Base-by-base conservation (phyloP, 176 grass and related monocot species). In the Musa acuminata region DNA sequence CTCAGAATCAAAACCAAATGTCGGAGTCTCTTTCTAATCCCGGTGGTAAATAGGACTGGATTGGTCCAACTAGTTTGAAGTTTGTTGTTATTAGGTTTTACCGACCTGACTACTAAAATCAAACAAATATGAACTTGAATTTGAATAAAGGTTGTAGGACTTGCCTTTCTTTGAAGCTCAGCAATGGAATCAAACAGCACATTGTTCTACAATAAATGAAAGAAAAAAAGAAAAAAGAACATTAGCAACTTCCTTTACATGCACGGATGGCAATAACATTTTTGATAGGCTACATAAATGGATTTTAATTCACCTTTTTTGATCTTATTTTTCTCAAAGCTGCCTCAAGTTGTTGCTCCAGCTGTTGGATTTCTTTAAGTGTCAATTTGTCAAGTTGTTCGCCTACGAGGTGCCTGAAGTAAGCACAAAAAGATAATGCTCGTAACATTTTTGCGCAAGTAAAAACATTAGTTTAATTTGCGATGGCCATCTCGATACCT, bases 161-260 rank as follows among this genome's bases (percentile, higher is more conserved):
- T 69, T 71, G 82, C 92, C 89, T 92, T 96, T 80, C 82, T 91
- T 78, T 92, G 89, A 75, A 96, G 92, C 58, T 88, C 83, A 12
- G 87, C 75, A 82, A 92, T 89, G 52, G 87, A 87, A 64, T 92
- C 83, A 20, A 87, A 80, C 60, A 89, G 66, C 74, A 84, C 75
- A 16, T 96, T 79, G 19, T 86, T 82, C 91, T 95, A 85, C 35
- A 43, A 5, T 43, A 4, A 43, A 43, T 43, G 35, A 43, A 43
- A 6, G 4, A 43, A n/a, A n/a, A n/a, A n/a, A n/a, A n/a, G n/a
- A n/a, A 51, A 49, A 21, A 50, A 13, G 51, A 1, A 8, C 63
- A 12, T 70, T 1, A 70, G 43, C 17, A 50, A 70, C 14, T 16
- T 49, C 13, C 3, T 69, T 8, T 22, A 25, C 8, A 49, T 1